Evolutionary conservation across 495 filamentous ascomycete genomes (phyloP), one percentile per base, ranked within the genome.

Genomic region (Hypomontagnella submonticulosa): DNA sequence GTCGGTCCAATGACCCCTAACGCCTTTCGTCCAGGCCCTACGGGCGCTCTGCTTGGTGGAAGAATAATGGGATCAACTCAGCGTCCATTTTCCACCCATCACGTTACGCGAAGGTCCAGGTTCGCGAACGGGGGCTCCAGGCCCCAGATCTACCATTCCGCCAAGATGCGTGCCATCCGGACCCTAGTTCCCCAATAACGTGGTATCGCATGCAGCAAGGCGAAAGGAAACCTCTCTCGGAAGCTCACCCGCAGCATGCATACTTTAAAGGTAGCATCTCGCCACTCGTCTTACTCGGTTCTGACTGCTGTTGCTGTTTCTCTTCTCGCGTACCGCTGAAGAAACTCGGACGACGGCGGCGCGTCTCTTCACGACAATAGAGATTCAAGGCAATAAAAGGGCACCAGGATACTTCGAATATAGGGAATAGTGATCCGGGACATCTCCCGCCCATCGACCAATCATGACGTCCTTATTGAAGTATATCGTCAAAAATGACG

Each of bases 401-500:
- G 12, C 27, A 36, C 15, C 34, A 36, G 38, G 49, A 55, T 42
- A 52, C 44, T 37, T 41, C 37, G 13, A 42, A 54, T 16, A 50
- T 32, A 42, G 18, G 38, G 19, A 23, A 55, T 11, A 54, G 60
- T 9, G 40, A 33, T 46, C 43, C 54, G 55, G 66, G 54, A 63
- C 38, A 11, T 12, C 18, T 68, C 65, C 66, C 55, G 43, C 44
- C 30, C 13, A 32, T 63, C 55, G 49, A 40, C 55, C 55, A 60
- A 58, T 18, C 66, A 69, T 69, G 66, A n/a, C 66, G 60, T 60
- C 43, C 15, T 2, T 92, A 50, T 75, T 92, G 32, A 82, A 77
- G 61, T 86, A 83, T 61, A 85, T 93, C 69, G 87, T 92, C 63
- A 85, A 85, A 75, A 93, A 93, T 85, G 89, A 92, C 62, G 87